phyloP scores from a whole-genome alignment of 2,329 filamentous ascomycete genomes.

The Gnomoniopsis smithogilvyi region DNA sequence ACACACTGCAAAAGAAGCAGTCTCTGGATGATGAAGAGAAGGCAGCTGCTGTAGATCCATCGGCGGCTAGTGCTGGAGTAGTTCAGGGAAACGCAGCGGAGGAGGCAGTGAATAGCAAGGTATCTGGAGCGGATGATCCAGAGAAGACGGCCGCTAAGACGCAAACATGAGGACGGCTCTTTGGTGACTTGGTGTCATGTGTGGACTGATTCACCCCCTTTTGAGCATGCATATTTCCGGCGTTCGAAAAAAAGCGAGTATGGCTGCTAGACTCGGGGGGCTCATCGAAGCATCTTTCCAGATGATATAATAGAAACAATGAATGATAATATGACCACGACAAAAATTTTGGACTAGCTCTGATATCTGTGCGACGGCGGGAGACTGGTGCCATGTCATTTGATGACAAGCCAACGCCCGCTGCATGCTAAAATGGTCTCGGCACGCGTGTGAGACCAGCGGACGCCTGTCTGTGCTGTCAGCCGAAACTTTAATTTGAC shows the following conservation, averaged over 20 bases:
- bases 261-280: background rate
- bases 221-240: background rate
- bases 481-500: background rate
- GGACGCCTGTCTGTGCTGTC: background rate
- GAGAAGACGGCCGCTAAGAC: background rate
- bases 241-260: background rate
- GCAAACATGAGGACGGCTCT: background rate
- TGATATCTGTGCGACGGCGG: background rate
- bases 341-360: background rate
- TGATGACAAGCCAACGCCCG: background rate
- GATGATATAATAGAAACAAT: background rate
- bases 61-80: background rate
- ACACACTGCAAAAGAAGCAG: slow-evolving; percentile 36
- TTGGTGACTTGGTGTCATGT: background rate
- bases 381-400: background rate
- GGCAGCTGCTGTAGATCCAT: background rate
- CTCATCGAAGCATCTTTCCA: background rate
- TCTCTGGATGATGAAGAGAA: slow-evolving; percentile 25
- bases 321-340: background rate
- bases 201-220: background rate
- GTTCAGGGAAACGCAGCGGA: background rate
- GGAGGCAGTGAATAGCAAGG: background rate
- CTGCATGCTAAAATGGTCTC: background rate
- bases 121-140: background rate
- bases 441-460: too few relatives aligned